phyloP scores from a whole-genome alignment of 2,329 filamentous ascomycete genomes.

The Pseudopithomyces chartarum region DNA sequence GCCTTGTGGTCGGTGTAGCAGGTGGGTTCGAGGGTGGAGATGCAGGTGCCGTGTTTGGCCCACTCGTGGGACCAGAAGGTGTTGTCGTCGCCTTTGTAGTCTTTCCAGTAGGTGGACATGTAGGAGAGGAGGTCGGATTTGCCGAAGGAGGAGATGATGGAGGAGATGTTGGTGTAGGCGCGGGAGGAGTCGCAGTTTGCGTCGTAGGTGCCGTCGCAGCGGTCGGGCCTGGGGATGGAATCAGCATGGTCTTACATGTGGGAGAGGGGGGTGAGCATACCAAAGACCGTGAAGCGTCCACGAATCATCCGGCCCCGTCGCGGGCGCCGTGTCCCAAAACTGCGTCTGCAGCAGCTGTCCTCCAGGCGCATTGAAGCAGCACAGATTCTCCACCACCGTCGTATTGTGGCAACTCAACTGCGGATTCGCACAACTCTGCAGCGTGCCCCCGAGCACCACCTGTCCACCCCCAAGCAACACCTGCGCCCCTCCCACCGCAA shows the following conservation, averaged over 20 bases:
- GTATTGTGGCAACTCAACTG: constrained; percentile 69
- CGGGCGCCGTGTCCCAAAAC: constrained; percentile 74
- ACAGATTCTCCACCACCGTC: constrained; percentile 65
- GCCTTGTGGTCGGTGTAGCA: constrained; percentile 66
- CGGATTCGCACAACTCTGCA: constrained; percentile 42
- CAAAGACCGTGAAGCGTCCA: constrained; percentile 79
- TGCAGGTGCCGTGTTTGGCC: constrained; percentile 75
- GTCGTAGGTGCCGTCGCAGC: constrained; percentile 72
- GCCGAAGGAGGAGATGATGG: constrained; percentile 62
- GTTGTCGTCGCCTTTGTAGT: constrained; percentile 67
- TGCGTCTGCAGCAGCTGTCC: constrained; percentile 76
- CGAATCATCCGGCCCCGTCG: constrained; percentile 67
- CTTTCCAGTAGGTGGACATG: constrained; percentile 76
- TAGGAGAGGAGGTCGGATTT: constrained; percentile 64
- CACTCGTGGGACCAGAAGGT: constrained; percentile 74
- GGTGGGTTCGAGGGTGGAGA: constrained; percentile 67
- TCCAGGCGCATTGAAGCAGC: constrained; percentile 75
- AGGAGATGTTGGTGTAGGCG: constrained; percentile 67
- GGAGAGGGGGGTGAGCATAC: constrained; percentile 38
- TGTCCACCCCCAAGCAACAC: constrained; percentile 36
- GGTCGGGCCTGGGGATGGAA: constrained; percentile 50
- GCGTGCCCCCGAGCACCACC: constrained; percentile 29
- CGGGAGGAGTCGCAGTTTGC: constrained; percentile 67
- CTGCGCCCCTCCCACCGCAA: constrained; percentile 42
- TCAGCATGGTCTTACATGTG: background rate